Evolutionary conservation across 805 yeast species (phyloP).

Genomic region (Metschnikowia vanudenii): DNA sequence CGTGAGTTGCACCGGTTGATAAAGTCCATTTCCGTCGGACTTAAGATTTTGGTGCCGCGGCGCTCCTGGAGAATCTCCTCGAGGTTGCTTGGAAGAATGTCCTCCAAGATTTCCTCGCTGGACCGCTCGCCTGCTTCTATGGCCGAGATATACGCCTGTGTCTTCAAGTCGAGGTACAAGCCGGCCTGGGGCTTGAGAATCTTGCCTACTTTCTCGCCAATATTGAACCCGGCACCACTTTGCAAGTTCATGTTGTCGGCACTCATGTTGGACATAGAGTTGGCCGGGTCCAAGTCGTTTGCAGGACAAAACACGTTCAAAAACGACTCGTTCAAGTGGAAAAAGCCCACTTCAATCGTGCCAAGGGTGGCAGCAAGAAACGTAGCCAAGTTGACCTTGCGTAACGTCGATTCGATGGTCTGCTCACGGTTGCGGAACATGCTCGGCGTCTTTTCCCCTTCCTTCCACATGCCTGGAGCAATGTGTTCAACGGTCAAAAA

Average conservation of each 20-base stretch:
- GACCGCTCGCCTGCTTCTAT: slow-evolving; percentile 63
- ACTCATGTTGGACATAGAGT: slow-evolving; percentile 38
- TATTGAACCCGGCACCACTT: slow-evolving; percentile 32
- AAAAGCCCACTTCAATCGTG: slow-evolving; percentile 81
- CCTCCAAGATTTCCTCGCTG: slow-evolving; percentile 65
- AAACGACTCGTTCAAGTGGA: slow-evolving; percentile 79
- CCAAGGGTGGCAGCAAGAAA: slow-evolving; percentile 87
- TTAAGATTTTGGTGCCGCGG: slow-evolving; percentile 41
- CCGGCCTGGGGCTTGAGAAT: slow-evolving; percentile 79
- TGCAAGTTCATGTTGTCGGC: slow-evolving; percentile 32
- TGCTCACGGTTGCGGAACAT: slow-evolving; percentile 61
- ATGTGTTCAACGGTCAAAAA: slow-evolving; percentile 67
- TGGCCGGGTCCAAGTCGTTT: slow-evolving; percentile 52
- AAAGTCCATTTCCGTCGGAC: slow-evolving; percentile 81
- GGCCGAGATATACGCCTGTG: slow-evolving; percentile 93
- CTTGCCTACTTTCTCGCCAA: slow-evolving; percentile 49
- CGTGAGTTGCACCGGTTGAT: slow-evolving; percentile 70
- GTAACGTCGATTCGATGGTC: slow-evolving; percentile 59
- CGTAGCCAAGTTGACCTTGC: slow-evolving; percentile 85
- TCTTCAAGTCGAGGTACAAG: slow-evolving; percentile 80
- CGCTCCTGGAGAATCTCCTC: slow-evolving; percentile 45
- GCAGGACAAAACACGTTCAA: slow-evolving; percentile 85
- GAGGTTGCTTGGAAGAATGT: slow-evolving; percentile 68
- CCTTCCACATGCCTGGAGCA: slow-evolving; percentile 70
- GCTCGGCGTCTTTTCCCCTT: slow-evolving; percentile 56